Evolutionary conservation across 2,329 filamentous ascomycete species (phyloP), one percentile per base, ranked within the genome.

Genomic region (Chaetomium olivaceum): DNA sequence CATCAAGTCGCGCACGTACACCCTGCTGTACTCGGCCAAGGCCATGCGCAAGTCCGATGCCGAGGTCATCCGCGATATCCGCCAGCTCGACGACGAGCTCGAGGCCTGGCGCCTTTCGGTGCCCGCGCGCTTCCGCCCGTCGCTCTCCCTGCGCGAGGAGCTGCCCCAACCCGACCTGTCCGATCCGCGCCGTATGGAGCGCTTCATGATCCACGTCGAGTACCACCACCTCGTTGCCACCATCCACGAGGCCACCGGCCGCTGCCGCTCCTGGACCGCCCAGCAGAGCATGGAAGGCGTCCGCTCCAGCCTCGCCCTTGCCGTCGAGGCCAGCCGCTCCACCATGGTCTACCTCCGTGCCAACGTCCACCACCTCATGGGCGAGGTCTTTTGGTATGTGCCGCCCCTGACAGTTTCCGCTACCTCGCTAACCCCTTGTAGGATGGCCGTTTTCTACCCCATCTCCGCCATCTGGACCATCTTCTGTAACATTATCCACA

Each of bases 371-470:
- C 76, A 77, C 0, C 71, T 86, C 1, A 76, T 78, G 0, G 76
- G 79, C 0, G 80, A 83, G 52, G 77, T 80, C 12, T 85, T 86
- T 68, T 85, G 82, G 82, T 84, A 74, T 16, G 19, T 39, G 9
- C 27, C 39, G 27, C 11, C 23, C 2, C 12, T 21, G 19, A 16
- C 29, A 52, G 14, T 1, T 55, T n/a, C 2, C 36, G 2, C 58
- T 4, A 14, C 55, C 21, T 21, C 4, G 39, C 23, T 39, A 39
- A 19, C 5, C 12, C 21, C 16, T 4, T n/a, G 27, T 57, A 86
- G 85, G 83, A 74, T 80, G n/a, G 73, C 86, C 3, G 76, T 85
- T 2, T 87, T 85, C 69, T 87, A 87, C 62, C 84, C 85, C 1
- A 80, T 85, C 62, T 81, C 82, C 0, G 84, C 85, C 1, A 75